Conservation (phyloP, 2,329 filamentous ascomycete species). For the Ascochyta koolunga region DNA sequence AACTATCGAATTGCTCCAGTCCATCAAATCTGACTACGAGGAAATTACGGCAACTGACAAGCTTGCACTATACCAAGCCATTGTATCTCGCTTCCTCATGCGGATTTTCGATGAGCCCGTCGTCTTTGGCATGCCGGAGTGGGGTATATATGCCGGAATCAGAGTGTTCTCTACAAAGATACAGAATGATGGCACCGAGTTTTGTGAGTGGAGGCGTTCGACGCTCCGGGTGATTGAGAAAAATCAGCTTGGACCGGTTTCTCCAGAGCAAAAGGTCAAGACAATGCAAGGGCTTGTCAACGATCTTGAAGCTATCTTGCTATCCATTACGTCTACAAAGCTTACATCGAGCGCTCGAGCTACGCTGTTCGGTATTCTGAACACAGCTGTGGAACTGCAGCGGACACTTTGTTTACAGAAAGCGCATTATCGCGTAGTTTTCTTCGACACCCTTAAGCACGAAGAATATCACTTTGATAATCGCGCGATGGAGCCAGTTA, state of each 20-base stretch:
- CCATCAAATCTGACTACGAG: constrained; percentile 25
- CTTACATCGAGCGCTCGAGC: constrained; percentile 24
- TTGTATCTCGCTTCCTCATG: constrained; percentile 36
- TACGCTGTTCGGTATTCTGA: constrained; percentile 31
- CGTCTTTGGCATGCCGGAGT: constrained; percentile 34
- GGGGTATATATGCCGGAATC: constrained; percentile 25
- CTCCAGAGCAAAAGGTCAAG: not conserved
- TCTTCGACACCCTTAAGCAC: constrained; percentile 25
- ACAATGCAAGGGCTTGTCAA: constrained; percentile 13
- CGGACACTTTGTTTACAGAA: constrained; percentile 38
- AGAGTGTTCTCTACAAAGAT: constrained; percentile 27
- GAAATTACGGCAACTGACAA: constrained; percentile 26
- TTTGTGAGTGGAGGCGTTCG: constrained; percentile 37
- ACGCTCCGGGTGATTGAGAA: constrained; percentile 37
- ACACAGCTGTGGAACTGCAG: constrained; percentile 33
- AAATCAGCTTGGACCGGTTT: constrained; percentile 5
- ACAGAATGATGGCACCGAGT: constrained; percentile 23
- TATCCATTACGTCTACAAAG: constrained; percentile 29
- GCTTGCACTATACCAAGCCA: constrained; percentile 42
- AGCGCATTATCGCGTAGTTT: constrained; percentile 34
- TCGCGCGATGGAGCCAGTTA: constrained; percentile 39
- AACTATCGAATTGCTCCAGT: constrained; percentile 22
- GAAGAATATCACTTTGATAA: constrained; percentile 25
- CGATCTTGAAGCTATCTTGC: constrained; percentile 32
- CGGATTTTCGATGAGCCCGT: constrained; percentile 36